Percentiles rank a stretch among this genome's conserved stretches.
Conservation (phyloP, 1,284 basidiomycete genomes). For the Ceratobasidium sp. region DNA sequence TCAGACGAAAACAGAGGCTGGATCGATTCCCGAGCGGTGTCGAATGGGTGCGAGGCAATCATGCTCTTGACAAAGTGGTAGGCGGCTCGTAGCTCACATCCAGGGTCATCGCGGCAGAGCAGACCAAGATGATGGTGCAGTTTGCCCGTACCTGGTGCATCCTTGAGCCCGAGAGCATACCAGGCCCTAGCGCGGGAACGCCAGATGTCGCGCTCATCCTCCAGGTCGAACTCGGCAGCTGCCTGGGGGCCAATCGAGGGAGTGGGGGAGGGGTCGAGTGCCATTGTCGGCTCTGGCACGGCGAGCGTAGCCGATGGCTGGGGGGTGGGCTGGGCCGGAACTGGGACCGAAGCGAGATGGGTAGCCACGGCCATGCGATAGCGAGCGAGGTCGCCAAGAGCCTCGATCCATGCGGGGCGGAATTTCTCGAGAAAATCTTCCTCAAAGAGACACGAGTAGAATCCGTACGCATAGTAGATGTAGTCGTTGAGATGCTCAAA, state of each 20-base stretch:
- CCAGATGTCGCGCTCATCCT: slow-evolving; percentile 94
- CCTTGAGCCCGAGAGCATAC: slow-evolving; percentile 88
- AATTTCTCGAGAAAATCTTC: slow-evolving; percentile 76
- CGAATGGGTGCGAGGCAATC: slow-evolving; percentile 88
- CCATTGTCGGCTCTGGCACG: slow-evolving; percentile 51
- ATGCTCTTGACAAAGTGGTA: slow-evolving; percentile 98
- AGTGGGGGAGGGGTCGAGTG: slow-evolving; percentile 70
- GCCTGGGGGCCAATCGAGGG: slow-evolving; percentile 81
- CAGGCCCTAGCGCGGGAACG: slow-evolving; percentile 87
- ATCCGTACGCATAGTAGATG: slow-evolving; percentile 93
- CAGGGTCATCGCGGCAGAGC: slow-evolving; percentile 79
- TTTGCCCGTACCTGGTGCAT: slow-evolving; percentile 89
- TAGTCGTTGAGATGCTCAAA: slow-evolving; percentile 86
- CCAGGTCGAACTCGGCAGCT: slow-evolving; percentile 83
- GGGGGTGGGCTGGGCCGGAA: slow-evolving; percentile 38
- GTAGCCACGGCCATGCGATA: slow-evolving; percentile 91
- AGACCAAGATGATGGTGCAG: slow-evolving; percentile 95
- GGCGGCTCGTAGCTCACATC: slow-evolving; percentile 83
- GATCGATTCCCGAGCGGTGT: slow-evolving; percentile 85
- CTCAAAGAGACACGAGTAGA: slow-evolving; percentile 90
- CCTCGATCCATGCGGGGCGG: slow-evolving; percentile 90
- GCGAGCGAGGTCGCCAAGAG: slow-evolving; percentile 92
- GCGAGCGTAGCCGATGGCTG: slow-evolving; percentile 16
- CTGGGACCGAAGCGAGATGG: slow-evolving; percentile 47
- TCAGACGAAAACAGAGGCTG: slow-evolving; percentile 82